Base-by-base conservation (phyloP, 2,329 filamentous ascomycete species). In the Elsinoe arachidis region DNA sequence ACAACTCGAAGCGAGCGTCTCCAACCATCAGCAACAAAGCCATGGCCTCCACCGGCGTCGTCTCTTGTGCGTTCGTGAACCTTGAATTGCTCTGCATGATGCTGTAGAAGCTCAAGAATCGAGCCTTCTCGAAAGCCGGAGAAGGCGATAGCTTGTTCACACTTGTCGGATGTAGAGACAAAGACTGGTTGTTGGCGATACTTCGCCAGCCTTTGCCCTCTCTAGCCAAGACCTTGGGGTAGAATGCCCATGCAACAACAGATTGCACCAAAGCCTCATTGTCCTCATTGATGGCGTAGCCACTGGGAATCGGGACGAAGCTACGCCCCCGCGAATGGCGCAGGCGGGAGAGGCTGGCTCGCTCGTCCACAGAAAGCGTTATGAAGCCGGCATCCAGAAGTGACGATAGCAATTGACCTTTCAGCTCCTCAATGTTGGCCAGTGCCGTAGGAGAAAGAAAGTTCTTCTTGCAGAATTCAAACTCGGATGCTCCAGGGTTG, bases 21-120 rank as follows among this genome's bases (percentile, higher is more conserved):
- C 91, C 93, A 59, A 90, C 93, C 55, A 96, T 79, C 26, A 99
- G 75, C 14, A 87, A 84, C 63, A 96, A 82, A 10, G 90, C 84
- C 62, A 96, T 87, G 43, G 90, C 86, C 46, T 10, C 86, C 88
- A 2, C 74, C 64, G 56, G 73, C 61, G 65, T 64, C 1, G 89
- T 95, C 68, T 95, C 90, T 63, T 96, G 91, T 0, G 93, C 93
- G 62, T 96, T 95, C 63, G 92, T 89, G 65, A 87, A 85, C 60
- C 80, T 80, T 80, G 85, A 88, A 74, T 76, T 90, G 2, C 87
- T 87, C 70, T 96, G 91, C 89, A 97, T 95, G 62, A 97, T 96
- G 69, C 95, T 88, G 73, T 97, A 97, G 70, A 96, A 99, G 0
- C 88, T 93, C 44, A 99, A 75, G 84, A 89, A 97, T 66, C 84